Conservation (phyloP, 164 flowering plant species). For the Vitis vinifera region DNA sequence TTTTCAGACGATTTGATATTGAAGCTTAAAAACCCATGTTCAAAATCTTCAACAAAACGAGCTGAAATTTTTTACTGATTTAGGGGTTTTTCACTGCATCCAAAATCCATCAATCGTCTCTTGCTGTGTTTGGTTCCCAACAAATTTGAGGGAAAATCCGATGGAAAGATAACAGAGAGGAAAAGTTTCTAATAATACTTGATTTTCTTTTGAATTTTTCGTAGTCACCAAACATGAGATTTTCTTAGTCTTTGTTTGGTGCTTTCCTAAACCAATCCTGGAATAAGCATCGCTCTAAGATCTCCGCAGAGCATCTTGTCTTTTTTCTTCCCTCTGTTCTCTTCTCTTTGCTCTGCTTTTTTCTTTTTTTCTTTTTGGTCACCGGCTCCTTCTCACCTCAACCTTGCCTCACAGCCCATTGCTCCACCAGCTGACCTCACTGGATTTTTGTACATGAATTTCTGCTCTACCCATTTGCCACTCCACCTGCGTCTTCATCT, state of each 20-base stretch:
- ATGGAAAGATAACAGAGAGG: not conserved
- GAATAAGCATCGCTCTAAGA: conserved; percentile 1
- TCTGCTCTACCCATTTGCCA: too few relatives aligned
- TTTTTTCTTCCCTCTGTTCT: not conserved
- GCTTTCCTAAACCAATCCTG: too few relatives aligned
- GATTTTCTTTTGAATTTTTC: too few relatives aligned
- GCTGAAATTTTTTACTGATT: not conserved
- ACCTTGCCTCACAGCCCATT: not conserved
- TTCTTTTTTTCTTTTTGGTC: not conserved
- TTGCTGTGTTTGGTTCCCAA: not conserved
- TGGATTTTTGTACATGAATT: too few relatives aligned
- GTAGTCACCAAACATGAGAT: too few relatives aligned
- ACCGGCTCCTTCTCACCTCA: not conserved
- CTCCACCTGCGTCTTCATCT: too few relatives aligned
- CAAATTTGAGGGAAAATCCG: too few relatives aligned
- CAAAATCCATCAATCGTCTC: not conserved
- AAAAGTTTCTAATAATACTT: not conserved
- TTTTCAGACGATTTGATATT: not conserved
- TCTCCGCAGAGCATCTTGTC: not conserved
- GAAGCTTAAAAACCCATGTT: not conserved
- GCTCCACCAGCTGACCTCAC: too few relatives aligned
- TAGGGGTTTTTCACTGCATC: conserved; percentile 4
- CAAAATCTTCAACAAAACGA: not conserved
- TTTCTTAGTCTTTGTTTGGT: too few relatives aligned
- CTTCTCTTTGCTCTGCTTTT: not conserved